Base-by-base conservation (phyloP, 169 alveolate species). In the Theileria annulata region DNA sequence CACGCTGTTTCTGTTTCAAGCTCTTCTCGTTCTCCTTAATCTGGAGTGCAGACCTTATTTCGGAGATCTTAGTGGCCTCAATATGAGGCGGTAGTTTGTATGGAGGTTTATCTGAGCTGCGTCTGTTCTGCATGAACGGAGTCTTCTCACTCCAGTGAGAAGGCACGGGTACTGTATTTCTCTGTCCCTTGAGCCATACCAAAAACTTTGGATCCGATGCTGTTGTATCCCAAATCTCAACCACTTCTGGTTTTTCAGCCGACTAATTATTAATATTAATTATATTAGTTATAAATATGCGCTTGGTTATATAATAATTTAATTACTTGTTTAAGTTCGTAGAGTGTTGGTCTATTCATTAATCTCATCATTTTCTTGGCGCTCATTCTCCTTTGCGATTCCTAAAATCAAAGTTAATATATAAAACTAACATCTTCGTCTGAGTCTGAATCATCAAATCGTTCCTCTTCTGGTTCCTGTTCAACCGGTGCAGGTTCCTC, bases 111-210 rank as follows among this genome's bases (percentile, higher is more conserved):
- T 96, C 98, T 59, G 95, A 89, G 58, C 99, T 99, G 56, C 99
- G 81, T 80, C 96, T 97, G 69, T 97, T 95, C 87, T 96, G 97
- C 72, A 98, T 86, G 88, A 96, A 98, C 75, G 97, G 91, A 77
- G 98, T 90, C 88, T 98, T 98, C 77, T 97, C 97, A 42, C 97
- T 92, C 99, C 99, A 98, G 83, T 98, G 99, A 42, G 92, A 93
- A 9, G 99, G 99, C 30, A 98, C 99, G 30, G 97, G 94, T 19
- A 98, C 98, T 35, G 99, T 93, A 85, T 97, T 97, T 69, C 97
- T 92, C 60, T 91, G 89, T 56, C 97, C 94, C 91, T 98, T 98
- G 76, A 98, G 88, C 87, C 94, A 95, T 19, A 97, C 97, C 70
- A 96, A 92, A 77, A 97, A 96, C 58, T 77, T 87, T 5, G 99